Evolutionary conservation across 2,329 filamentous ascomycete species (phyloP).

Genomic region (Albophoma yamanashiensis): DNA sequence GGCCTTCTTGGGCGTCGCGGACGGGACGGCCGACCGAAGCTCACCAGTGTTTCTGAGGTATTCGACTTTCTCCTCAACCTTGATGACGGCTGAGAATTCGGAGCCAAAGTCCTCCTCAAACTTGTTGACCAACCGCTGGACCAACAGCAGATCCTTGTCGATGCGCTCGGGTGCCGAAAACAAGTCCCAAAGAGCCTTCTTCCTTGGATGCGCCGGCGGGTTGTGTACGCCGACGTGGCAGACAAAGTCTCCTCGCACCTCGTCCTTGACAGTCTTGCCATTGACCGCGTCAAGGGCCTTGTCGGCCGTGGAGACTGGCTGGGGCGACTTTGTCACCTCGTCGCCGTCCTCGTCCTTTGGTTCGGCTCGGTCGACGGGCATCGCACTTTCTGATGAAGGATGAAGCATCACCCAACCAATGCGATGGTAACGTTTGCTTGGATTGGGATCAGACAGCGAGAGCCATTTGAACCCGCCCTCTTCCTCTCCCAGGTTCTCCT

Average conservation of each 20-base stretch:
- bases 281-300: constrained; percentile 92
- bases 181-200: constrained; percentile 94
- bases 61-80: constrained; percentile 80
- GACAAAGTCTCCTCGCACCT: constrained; percentile 87
- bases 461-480: constrained; percentile 93
- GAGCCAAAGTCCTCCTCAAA: constrained; percentile 76
- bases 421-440: constrained; percentile 90
- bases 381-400: constrained; percentile 56
- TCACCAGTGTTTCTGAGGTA: constrained; percentile 65
- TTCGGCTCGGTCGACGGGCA: constrained; percentile 61
- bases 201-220: constrained; percentile 72
- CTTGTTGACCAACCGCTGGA: constrained; percentile 70
- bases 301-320: constrained; percentile 55
- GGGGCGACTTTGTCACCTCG: constrained; percentile 42
- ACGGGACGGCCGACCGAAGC: constrained; percentile 54
- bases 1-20: constrained; percentile 43
- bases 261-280: constrained; percentile 92
- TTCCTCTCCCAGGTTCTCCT: constrained; percentile 82
- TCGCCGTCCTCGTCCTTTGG: constrained; percentile 58
- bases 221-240: constrained; percentile 96
- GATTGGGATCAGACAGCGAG: constrained; percentile 92
- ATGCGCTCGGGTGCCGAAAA: constrained; percentile 92
- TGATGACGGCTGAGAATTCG: constrained; percentile 64
- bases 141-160: constrained; percentile 77
- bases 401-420: constrained; percentile 99